Evolutionary conservation across 2,329 filamentous ascomycete genomes (phyloP).

Genomic region (Celoporthe dispersa): DNA sequence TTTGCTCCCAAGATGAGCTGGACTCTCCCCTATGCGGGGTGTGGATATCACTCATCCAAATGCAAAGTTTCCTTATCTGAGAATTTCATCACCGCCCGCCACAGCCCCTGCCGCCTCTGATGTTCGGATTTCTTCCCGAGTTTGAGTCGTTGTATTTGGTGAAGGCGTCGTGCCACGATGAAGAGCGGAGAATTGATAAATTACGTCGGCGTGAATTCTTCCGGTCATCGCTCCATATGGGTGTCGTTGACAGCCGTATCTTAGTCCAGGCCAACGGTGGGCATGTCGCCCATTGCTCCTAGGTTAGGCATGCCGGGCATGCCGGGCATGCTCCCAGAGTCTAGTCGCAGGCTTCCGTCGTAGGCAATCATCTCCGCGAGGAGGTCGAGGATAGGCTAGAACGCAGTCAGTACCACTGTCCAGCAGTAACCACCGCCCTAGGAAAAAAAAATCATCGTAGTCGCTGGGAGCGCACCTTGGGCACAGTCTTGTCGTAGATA

Average conservation of each 20-base stretch:
- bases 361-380: slow-evolving; percentile 97
- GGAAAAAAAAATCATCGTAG: neutral
- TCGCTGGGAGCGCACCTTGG: slow-evolving; percentile 67
- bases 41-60: neutral
- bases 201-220: neutral
- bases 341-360: slow-evolving; percentile 74
- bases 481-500: slow-evolving; percentile 98
- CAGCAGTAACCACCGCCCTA: neutral
- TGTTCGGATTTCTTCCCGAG: neutral
- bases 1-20: neutral
- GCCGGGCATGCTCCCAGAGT: slow-evolving; percentile 41
- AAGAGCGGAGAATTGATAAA: slow-evolving; percentile 20
- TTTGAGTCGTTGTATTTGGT: neutral
- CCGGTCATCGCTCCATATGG: slow-evolving; percentile 5
- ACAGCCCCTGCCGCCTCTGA: too few species aligned
- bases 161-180: neutral
- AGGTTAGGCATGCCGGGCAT: slow-evolving; percentile 41
- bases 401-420: neutral
- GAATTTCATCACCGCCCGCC: neutral
- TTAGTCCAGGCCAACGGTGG: slow-evolving; percentile 60
- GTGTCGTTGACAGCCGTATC: slow-evolving; percentile 11
- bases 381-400: slow-evolving; percentile 86
- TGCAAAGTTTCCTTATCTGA: neutral
- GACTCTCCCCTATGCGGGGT: neutral
- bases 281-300: slow-evolving; percentile 52